Evolutionary conservation across 306 rosid species (phyloP), one percentile per base, ranked within the genome.

Genomic region (Dalbergia cochinchinensis): DNA sequence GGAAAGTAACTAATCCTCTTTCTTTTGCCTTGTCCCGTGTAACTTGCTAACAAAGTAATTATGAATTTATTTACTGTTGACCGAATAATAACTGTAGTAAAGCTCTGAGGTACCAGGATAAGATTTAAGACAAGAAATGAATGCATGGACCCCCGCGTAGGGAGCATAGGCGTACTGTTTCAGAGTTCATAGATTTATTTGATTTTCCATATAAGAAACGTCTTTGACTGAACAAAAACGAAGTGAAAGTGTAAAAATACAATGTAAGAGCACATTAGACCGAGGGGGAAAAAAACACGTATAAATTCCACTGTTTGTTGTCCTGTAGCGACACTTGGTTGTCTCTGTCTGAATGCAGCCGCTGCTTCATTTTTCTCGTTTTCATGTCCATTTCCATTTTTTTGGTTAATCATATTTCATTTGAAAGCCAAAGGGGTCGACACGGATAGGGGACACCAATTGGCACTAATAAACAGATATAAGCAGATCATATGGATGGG

Each of bases 221-320:
- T 91, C 76, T 85, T 86, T 88, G 92, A 89, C 91, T 80, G 73
- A 54, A 81, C 73, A 85, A 91, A 77, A 77, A 83, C 51, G 8
- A 53, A 20, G 19, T 33, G 82, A 75, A 80, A 79, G 61, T 73
- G 50, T 51, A 65, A 76, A 85, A 69, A 71, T 84, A 19, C 84
- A 70, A 69, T 47, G 80, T 63, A 63, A 41, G 64, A 22, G 45
- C 51, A 41, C 4, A 5, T 41, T 37, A 8, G 48, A 41, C 9
- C n/a, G 82, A 71, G 74, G 82, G 80, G 77, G 73, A 75, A 22
- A 61, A 61, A 37, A 45, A 77, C 53, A 34, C 26, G 20, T 37
- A n/a, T 50, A 37, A 78, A 78, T 65, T 65, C 37, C 67, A 78
- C 65, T 15, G n/a, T 19, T 9, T 62, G 4, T 37, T 37, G 6